Base-by-base conservation (phyloP, 345 rosid species). In the Citrus trifoliata region DNA sequence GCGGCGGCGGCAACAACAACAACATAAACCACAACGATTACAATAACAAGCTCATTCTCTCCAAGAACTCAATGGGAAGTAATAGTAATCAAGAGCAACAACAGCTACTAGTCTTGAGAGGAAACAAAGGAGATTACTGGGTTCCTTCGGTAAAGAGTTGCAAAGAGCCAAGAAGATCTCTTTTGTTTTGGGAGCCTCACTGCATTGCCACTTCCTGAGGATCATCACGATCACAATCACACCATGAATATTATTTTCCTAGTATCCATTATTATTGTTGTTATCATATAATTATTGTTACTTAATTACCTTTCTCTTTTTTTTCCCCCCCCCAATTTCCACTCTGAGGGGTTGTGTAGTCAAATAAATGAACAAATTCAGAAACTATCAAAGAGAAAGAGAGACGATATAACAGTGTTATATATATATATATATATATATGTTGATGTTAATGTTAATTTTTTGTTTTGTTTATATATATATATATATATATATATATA, bases 151-250 rank as follows among this genome's bases (percentile, higher is more conserved):
- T 82, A 46, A 88, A 85, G 35, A 86, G 97, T 0, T 95, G 98
- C 95, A 93, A 93, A 76, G 93, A 91, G 51, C 82, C 80, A 1
- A 86, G 91, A 86, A 90, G 93, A 85, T 90, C 98, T 21, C 90
- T 90, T 71, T 66, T 86, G 82, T 86, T 88, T 35, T 70, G 87
- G 84, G 95, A 91, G 81, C 82, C 87, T 2, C 74, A 80, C 30
- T 95, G 99, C 94, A 91, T 93, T 76, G 98, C 99, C 78, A 92
- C 96, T 35, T 90, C 93, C 70, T 90, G 81, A 85, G 58, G 33
- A 53, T 55, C 76, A 76, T 5, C 21, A 25, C 7, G 25, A 35
- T 16, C 63, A 67, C 63, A 53, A 25, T 46, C 51, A 42, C 48
- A 35, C 30, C 68, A 64, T 27, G 40, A 30, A 37, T 16, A 18